Conservation (phyloP, 1,284 basidiomycete species). For the Inonotus hispidus region DNA sequence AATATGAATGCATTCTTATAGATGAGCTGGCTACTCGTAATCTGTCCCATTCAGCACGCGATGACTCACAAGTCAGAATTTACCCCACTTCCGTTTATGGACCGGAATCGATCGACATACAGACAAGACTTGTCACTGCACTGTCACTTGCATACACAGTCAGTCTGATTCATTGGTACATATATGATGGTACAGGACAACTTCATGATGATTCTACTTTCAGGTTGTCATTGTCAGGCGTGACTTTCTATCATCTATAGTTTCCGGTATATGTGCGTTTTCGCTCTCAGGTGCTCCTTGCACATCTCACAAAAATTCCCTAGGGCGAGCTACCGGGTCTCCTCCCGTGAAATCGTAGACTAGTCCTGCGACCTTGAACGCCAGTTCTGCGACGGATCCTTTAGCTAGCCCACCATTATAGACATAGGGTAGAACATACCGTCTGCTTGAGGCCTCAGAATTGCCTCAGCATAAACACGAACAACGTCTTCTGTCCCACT, state of each 20-base stretch:
- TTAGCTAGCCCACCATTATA: neutral
- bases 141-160: neutral
- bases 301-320: conserved; percentile 53
- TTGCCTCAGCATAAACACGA: conserved; percentile 94
- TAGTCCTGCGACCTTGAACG: conserved; percentile 76
- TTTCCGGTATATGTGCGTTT: neutral
- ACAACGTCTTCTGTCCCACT: conserved; percentile 99
- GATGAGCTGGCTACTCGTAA: neutral
- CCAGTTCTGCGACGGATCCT: conserved; percentile 52
- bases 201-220: neutral
- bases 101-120: neutral
- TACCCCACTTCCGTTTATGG: neutral
- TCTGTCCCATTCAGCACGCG: neutral
- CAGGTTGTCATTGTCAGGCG: neutral
- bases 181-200: no score
- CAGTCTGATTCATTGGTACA: no score
- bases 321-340: conserved; percentile 59
- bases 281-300: neutral
- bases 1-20: no score
- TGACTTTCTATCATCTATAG: neutral
- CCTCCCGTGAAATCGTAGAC: conserved; percentile 79
- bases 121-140: neutral
- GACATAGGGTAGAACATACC: conserved; percentile 45
- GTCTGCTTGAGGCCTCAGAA: conserved; percentile 69
- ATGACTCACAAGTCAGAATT: neutral